These are phyloP conservation scores for Pneumocystis oryctolagi DNA, from an alignment of 1,139 yeast genomes.

Conservation along the genomic window DNA sequence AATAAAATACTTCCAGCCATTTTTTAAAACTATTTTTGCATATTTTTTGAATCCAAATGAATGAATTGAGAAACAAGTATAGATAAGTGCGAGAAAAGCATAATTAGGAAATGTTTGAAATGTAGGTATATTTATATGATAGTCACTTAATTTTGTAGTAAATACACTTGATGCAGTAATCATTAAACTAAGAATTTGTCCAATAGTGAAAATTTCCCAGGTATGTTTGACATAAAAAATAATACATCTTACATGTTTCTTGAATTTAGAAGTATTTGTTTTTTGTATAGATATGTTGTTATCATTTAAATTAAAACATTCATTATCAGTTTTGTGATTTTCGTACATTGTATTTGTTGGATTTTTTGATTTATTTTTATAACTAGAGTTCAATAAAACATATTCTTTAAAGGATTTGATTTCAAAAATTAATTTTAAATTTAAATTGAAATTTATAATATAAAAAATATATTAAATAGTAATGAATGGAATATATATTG, in stretches of 20 bases:
- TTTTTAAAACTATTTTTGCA: conserved; percentile 20
- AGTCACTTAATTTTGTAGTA: conserved; percentile 27
- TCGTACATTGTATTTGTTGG: neutral
- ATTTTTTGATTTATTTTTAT: neutral
- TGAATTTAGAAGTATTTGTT: neutral
- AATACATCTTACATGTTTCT: neutral
- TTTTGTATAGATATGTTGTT: neutral
- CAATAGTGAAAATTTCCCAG: conserved; percentile 30
- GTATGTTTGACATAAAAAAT: conserved; percentile 24
- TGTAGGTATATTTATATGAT: conserved; percentile 30
- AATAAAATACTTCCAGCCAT: conserved; percentile 32
- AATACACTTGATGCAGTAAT: conserved; percentile 32
- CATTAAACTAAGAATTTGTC: conserved; percentile 30
- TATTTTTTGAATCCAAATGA: conserved; percentile 26
- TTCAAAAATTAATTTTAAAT: too few species aligned
- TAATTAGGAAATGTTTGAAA: conserved; percentile 32
- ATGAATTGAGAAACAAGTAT: conserved; percentile 29
- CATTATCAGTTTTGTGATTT: neutral
- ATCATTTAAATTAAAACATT: neutral
- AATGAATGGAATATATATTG: neutral
- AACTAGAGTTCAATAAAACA: neutral
- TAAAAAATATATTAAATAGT: too few species aligned
- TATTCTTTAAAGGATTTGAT: too few species aligned
- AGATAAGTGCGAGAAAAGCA: conserved; percentile 25
- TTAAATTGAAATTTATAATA: too few species aligned